Evolutionary conservation across 129 eudicot genomes (phyloP).

Genomic region (Scalesia atractyloides): DNA sequence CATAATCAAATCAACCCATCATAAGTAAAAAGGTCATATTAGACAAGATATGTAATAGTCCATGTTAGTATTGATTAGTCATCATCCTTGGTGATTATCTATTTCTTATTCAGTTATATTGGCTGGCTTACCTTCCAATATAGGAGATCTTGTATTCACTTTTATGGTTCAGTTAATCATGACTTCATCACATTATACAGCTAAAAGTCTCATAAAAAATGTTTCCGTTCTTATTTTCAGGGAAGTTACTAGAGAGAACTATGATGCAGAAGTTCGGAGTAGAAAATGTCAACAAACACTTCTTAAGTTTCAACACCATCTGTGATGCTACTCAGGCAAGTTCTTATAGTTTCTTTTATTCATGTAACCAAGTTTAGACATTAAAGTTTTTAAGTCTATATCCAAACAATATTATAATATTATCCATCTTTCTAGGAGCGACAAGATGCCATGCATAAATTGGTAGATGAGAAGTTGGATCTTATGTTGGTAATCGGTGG

Average conservation of each 20-base stretch:
- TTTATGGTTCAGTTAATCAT: not conserved
- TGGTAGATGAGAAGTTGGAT: no score
- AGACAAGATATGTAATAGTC: not conserved
- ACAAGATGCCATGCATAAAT: no score
- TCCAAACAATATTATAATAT: no score
- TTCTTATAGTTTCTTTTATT: not conserved
- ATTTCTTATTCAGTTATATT: not conserved
- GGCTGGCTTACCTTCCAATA: not conserved
- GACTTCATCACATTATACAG: constrained; percentile 1
- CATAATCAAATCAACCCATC: no score
- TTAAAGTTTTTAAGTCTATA: no score
- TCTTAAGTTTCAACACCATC: constrained; percentile 84
- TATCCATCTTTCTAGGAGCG: no score
- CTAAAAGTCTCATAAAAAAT: not conserved
- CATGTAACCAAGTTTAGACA: not conserved
- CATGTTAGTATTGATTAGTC: not conserved
- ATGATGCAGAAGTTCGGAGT: constrained; percentile 89
- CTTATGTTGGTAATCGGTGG: no score
- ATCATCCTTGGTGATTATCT: not conserved
- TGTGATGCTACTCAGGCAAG: constrained; percentile 94
- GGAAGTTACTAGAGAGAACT: constrained; percentile 78
- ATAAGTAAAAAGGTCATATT: no score
- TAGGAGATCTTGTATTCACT: not conserved
- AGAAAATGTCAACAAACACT: constrained; percentile 71
- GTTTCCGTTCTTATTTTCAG: constrained; percentile 30